A percentile compares a stretch with the other conserved stretches of the same genome.
These are phyloP conservation scores for Talaromyces sp. DNA, from an alignment of 2,329 filamentous ascomycete species.

Conservation along the genomic window DNA sequence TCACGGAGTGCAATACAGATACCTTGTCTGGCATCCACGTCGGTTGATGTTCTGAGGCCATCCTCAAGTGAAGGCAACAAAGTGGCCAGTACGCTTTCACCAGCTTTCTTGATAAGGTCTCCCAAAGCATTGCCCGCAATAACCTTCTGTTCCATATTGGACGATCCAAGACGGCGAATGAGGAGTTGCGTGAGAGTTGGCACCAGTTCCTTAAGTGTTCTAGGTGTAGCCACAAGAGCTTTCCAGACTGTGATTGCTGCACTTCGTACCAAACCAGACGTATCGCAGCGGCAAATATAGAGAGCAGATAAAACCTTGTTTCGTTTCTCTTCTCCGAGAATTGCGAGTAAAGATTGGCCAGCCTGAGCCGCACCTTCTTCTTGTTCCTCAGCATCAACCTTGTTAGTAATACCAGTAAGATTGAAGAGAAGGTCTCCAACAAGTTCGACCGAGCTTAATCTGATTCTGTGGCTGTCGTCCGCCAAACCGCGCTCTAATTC, in stretches of 20 bases:
- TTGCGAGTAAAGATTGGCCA: conserved; percentile 86
- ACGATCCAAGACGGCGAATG: conserved; percentile 87
- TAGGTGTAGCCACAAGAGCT: conserved; percentile 85
- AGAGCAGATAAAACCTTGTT: conserved; percentile 97
- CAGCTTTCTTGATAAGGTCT: conserved; percentile 94
- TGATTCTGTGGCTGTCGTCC: conserved; percentile 96
- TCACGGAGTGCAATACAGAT: conserved; percentile 96
- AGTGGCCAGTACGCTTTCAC: conserved; percentile 85
- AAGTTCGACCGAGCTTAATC: conserved; percentile 95
- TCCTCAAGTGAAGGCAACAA: conserved; percentile 90
- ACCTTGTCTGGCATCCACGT: conserved; percentile 91
- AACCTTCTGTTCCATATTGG: conserved; percentile 97
- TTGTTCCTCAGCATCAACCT: conserved; percentile 75
- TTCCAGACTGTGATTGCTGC: conserved; percentile 96
- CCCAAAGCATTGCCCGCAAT: conserved; percentile 97
- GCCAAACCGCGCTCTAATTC: conserved; percentile 94
- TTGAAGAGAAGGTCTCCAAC: conserved; percentile 97
- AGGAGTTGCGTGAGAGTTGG: conserved; percentile 93
- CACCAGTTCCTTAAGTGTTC: conserved; percentile 90
- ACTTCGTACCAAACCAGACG: conserved; percentile 82
- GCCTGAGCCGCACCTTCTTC: conserved; percentile 76
- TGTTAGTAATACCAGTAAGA: conserved; percentile 86
- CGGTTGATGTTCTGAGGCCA: conserved; percentile 80
- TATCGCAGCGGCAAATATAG: conserved; percentile 97
- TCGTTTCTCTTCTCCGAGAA: conserved; percentile 91